phyloP scores from a whole-genome alignment of 129 eudicot genomes.

The Centaurea solstitialis region DNA sequence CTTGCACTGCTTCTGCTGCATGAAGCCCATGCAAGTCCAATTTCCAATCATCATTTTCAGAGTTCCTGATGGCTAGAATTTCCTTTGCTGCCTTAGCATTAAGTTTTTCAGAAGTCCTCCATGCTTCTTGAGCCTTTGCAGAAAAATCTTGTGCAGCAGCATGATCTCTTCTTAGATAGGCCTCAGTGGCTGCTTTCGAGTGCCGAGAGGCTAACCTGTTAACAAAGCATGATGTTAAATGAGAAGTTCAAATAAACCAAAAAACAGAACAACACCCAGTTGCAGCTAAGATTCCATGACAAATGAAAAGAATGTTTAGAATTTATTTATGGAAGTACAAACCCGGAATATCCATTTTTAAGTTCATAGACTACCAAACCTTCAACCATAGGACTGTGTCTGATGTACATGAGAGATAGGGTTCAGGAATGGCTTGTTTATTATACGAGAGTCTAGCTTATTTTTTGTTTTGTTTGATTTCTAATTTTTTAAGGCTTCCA shows the following conservation, averaged over 20 bases:
- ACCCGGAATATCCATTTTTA: neutral
- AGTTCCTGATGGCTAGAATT: conserved; percentile 59
- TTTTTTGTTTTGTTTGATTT: too few species aligned
- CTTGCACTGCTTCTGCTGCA: conserved; percentile 81
- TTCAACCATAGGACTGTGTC: neutral
- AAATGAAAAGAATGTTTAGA: neutral
- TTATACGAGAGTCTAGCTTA: neutral
- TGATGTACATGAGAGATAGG: neutral
- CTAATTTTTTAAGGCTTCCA: neutral
- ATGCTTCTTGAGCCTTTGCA: conserved; percentile 66
- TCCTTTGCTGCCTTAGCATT: conserved; percentile 80
- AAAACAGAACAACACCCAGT: neutral
- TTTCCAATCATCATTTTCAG: conserved; percentile 70
- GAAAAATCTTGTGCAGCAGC: conserved; percentile 66
- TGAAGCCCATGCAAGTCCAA: conserved; percentile 96
- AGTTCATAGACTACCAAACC: neutral
- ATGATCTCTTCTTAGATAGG: conserved; percentile 81
- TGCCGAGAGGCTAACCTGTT: conserved; percentile 82
- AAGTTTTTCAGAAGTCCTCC: conserved; percentile 70
- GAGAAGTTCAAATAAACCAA: neutral
- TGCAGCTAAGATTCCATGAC: neutral
- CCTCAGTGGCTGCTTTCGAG: conserved; percentile 81
- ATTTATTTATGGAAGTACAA: neutral
- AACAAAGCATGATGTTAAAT: conserved; percentile 11
- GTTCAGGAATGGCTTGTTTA: neutral